Percentiles rank a stretch among this genome's conserved stretches.
These are phyloP conservation scores for Monilinia polystroma DNA, from an alignment of 2,329 filamentous ascomycete species.

Conservation along the genomic window DNA sequence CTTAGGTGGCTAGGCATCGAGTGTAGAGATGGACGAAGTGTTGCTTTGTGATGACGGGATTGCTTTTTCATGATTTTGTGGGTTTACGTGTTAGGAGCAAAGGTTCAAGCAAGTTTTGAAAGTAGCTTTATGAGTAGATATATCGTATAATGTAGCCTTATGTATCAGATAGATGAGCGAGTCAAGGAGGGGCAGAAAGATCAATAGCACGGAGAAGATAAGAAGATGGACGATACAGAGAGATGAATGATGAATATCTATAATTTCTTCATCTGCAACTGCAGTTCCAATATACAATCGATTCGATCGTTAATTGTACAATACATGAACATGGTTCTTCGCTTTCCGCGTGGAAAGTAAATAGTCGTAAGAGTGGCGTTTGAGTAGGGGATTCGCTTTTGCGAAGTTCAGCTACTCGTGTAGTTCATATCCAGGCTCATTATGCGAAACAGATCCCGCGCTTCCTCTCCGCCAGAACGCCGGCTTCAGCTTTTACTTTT, in stretches of 20 bases:
- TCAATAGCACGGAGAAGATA: background rate
- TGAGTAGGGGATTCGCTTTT: background rate
- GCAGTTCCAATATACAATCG: constrained; percentile 13
- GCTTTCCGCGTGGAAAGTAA: background rate
- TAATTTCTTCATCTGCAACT: background rate
- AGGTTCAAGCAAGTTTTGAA: background rate
- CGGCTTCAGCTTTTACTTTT: background rate
- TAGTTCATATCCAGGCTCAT: background rate
- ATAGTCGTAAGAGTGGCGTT: constrained; percentile 13
- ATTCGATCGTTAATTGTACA: constrained; percentile 15
- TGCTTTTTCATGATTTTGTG: background rate
- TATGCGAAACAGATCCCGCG: background rate
- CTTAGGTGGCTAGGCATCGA: background rate
- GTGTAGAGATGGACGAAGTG: background rate
- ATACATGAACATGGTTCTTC: constrained; percentile 6
- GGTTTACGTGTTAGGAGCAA: background rate
- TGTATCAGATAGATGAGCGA: background rate
- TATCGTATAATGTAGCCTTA: background rate
- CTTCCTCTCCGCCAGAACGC: background rate
- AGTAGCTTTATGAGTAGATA: background rate
- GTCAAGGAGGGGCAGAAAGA: background rate
- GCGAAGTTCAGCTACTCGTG: background rate
- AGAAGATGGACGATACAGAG: background rate
- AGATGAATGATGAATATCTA: background rate
- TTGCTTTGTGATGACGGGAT: background rate